Percentiles rank a stretch among this genome's conserved stretches.
These are phyloP conservation scores for Calocera cornea DNA, from an alignment of 768 basidiomycete genomes.

Conservation along the genomic window DNA sequence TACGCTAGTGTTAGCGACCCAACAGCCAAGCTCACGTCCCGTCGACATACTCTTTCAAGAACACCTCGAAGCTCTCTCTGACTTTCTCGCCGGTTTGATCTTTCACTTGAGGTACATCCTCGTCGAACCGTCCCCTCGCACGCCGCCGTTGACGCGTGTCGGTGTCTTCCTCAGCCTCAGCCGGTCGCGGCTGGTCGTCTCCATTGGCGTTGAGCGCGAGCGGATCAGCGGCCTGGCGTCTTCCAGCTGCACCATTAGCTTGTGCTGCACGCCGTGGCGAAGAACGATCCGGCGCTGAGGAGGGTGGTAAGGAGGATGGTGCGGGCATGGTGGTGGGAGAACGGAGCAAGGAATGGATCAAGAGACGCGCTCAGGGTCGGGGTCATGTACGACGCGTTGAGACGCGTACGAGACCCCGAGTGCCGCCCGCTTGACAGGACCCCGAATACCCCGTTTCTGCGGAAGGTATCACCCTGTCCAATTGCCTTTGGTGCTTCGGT, in stretches of 20 bases:
- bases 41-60: constrained; percentile 68
- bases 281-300: background rate
- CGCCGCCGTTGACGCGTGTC: background rate
- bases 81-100: constrained; percentile 95
- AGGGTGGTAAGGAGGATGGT: background rate
- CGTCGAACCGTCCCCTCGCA: constrained; percentile 16
- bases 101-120: constrained; percentile 72
- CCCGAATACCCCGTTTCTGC: background rate
- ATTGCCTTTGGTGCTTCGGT: no score
- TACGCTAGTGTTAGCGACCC: constrained; percentile 21
- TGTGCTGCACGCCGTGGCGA: background rate
- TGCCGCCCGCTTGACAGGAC: background rate
- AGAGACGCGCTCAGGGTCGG: background rate
- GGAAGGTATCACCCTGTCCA: no score
- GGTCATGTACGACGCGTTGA: background rate
- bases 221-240: constrained; percentile 5
- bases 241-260: background rate
- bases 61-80: constrained; percentile 78
- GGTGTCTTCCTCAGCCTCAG: constrained; percentile 9
- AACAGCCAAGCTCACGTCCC: constrained; percentile 10
- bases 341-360: background rate
- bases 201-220: constrained; percentile 2
- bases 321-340: background rate
- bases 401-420: background rate
- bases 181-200: background rate